These are phyloP conservation scores for Salicornia ramosissima DNA, from an alignment of 148 eudicot species.

Conservation along the genomic window DNA sequence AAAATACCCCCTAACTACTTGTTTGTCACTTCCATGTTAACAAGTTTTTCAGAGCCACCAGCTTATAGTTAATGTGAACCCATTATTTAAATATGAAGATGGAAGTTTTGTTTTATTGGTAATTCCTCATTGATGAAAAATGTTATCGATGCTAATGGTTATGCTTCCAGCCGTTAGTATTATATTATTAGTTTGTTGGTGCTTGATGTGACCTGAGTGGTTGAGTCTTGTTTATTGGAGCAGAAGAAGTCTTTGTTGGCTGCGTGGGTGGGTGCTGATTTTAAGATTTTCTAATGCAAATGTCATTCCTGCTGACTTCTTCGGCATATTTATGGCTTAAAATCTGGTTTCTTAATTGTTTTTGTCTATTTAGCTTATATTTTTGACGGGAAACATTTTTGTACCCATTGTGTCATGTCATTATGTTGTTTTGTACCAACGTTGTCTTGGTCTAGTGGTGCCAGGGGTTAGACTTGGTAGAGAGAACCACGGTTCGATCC, in stretches of 20 bases:
- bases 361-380: background rate
- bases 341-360: background rate
- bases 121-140: background rate
- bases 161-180: background rate
- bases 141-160: background rate
- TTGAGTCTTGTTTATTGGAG: no score
- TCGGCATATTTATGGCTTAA: background rate
- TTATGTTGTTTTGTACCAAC: constrained; percentile 10
- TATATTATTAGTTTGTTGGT: background rate
- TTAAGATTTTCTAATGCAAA: background rate
- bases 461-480: no score
- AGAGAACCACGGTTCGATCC: no score
- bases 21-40: background rate
- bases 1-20: background rate
- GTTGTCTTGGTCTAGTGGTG: no score
- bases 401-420: background rate
- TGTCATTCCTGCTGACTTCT: background rate
- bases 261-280: background rate
- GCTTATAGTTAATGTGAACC: background rate
- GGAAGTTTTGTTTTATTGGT: background rate
- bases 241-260: no score
- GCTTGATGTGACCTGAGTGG: background rate
- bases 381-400: background rate
- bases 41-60: background rate
- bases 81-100: background rate